These are phyloP conservation scores for Nissolia schottii DNA, from an alignment of 306 rosid species.

Conservation along the genomic window DNA sequence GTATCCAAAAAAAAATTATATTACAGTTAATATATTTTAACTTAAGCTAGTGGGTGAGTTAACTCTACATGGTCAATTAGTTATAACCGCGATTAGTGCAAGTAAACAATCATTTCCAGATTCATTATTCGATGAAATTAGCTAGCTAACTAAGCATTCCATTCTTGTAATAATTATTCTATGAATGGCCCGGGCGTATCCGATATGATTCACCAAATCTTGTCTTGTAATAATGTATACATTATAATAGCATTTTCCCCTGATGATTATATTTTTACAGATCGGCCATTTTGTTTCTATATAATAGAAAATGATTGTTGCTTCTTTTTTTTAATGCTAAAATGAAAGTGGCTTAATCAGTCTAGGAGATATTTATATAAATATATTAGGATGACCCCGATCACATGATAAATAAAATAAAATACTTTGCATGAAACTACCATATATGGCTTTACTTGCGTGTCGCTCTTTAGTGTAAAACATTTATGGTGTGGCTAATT, in stretches of 20 bases:
- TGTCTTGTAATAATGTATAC: neutral
- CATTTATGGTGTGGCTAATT: neutral
- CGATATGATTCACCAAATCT: neutral
- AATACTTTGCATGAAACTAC: neutral
- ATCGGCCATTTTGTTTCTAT: neutral
- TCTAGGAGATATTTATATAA: neutral
- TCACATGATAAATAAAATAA: neutral
- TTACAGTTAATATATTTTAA: too few relatives aligned
- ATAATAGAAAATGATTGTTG: neutral
- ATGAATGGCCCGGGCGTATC: neutral
- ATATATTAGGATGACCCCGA: neutral
- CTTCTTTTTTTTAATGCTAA: too few relatives aligned
- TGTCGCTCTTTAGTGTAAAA: neutral
- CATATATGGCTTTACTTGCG: neutral
- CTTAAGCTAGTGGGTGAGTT: too few relatives aligned
- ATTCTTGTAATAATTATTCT: too few relatives aligned
- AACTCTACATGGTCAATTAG: too few relatives aligned
- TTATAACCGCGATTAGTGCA: too few relatives aligned
- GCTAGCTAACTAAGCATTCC: too few relatives aligned
- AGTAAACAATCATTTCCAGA: too few relatives aligned
- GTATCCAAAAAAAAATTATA: too few relatives aligned
- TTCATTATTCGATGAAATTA: too few relatives aligned
- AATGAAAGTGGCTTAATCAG: neutral
- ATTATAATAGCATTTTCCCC: neutral
- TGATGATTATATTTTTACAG: neutral